phyloP scores from a whole-genome alignment of 2,329 filamentous ascomycete genomes.

The Cercospora sojina region DNA sequence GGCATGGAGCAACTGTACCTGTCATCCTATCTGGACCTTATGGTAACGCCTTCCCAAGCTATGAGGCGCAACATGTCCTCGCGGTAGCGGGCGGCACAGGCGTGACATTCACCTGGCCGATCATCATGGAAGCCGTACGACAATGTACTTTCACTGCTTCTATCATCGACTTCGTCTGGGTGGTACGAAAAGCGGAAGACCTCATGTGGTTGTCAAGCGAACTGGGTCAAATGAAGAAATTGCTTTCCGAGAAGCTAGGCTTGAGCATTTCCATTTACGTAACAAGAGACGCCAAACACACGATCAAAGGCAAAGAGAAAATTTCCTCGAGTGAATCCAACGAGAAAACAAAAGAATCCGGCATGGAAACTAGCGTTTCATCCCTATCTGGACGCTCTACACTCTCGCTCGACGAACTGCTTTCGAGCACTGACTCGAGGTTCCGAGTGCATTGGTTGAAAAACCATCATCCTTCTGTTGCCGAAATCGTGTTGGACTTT shows the following conservation, averaged over 20 bases:
- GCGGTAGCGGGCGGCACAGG: slow-evolving; percentile 57
- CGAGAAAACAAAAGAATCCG: neutral
- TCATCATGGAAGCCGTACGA: slow-evolving; percentile 40
- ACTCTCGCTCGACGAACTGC: slow-evolving; percentile 19
- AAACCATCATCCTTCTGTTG: slow-evolving; percentile 28
- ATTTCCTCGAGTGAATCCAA: neutral
- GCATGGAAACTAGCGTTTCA: neutral
- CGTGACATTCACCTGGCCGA: slow-evolving; percentile 57
- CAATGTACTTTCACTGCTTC: slow-evolving; percentile 11
- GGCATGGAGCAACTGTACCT: slow-evolving; percentile 45
- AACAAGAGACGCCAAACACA: slow-evolving; percentile 45
- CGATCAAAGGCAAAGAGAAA: slow-evolving; percentile 37
- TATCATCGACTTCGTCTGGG: slow-evolving; percentile 64
- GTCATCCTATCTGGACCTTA: slow-evolving; percentile 65
- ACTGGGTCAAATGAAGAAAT: slow-evolving; percentile 50
- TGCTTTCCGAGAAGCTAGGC: slow-evolving; percentile 39
- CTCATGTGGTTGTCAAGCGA: slow-evolving; percentile 60
- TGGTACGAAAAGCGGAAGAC: slow-evolving; percentile 56
- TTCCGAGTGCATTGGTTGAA: slow-evolving; percentile 30
- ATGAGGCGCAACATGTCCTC: slow-evolving; percentile 29
- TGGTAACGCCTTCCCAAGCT: slow-evolving; percentile 42
- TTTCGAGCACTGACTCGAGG: slow-evolving; percentile 19
- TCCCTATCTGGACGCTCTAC: neutral
- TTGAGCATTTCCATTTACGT: slow-evolving; percentile 59
- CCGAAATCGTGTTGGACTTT: slow-evolving; percentile 30